Percentiles rank a stretch among this genome's conserved stretches.
Conservation (phyloP, 2,329 filamentous ascomycete genomes). For the Fragosphaeria purpurea region DNA sequence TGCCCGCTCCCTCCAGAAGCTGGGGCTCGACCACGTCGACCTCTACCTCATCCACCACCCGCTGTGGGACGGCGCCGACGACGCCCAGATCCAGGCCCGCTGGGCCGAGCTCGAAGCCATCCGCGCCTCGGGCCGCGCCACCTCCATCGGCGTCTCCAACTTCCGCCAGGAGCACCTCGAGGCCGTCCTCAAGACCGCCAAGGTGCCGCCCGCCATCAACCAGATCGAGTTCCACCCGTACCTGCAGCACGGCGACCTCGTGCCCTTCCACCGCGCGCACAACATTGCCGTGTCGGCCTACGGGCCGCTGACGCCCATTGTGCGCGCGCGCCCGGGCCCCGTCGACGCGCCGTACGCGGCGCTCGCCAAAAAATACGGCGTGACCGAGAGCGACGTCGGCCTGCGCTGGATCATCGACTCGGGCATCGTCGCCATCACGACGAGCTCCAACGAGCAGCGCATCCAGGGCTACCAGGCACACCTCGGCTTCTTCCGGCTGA, state of each 20-base stretch:
- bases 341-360: conserved; percentile 39
- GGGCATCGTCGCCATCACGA: conserved; percentile 48
- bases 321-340: conserved; percentile 40
- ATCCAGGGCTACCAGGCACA: conserved; percentile 45
- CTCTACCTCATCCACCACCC: conserved; percentile 57
- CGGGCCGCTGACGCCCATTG: conserved; percentile 42
- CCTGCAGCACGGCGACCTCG: conserved; percentile 51
- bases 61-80: conserved; percentile 37
- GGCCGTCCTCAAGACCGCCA: conserved; percentile 46
- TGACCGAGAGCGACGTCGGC: conserved; percentile 44
- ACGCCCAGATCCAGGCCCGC: conserved; percentile 43
- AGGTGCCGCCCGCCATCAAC: conserved; percentile 58
- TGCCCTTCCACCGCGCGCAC: conserved; percentile 47
- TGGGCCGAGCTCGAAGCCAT: conserved; percentile 57
- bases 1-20: conserved; percentile 49
- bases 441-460: conserved; percentile 47
- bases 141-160: conserved; percentile 70
- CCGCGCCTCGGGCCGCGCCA: conserved; percentile 53
- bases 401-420: conserved; percentile 52
- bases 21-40: conserved; percentile 63
- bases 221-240: conserved; percentile 78
- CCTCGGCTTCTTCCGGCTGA: conserved; percentile 46
- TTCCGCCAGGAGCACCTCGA: conserved; percentile 51
- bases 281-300: conserved; percentile 48
- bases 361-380: conserved; percentile 48